A percentile compares a stretch with the other conserved stretches of the same genome.
Evolutionary conservation across 129 eudicot genomes (phyloP).

Genomic region (Pittosporum tobira): DNA sequence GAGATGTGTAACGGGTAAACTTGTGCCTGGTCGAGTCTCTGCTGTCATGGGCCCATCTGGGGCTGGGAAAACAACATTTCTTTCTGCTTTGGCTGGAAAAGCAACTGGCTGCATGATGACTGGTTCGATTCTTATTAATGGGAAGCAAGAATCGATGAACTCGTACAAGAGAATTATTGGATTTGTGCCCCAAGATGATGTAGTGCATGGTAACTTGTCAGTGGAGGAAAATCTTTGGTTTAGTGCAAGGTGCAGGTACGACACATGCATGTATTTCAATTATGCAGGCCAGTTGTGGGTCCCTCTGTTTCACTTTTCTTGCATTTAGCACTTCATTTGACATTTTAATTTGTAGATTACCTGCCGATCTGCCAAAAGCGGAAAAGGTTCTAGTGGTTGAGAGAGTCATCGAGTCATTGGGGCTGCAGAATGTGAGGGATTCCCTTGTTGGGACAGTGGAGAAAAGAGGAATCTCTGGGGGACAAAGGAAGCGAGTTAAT

Average conservation of each 20-base stretch:
- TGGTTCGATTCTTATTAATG: constrained; percentile 76
- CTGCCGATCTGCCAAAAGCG: constrained; percentile 55
- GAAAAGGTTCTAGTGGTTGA: constrained; percentile 87
- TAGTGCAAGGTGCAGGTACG: constrained; percentile 90
- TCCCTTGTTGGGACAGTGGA: constrained; percentile 95
- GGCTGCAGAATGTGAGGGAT: constrained; percentile 65
- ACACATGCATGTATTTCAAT: background rate
- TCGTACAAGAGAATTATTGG: constrained; percentile 88
- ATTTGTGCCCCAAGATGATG: constrained; percentile 95
- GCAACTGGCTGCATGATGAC: constrained; percentile 68
- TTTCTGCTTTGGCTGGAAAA: constrained; percentile 86
- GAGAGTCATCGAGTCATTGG: constrained; percentile 81
- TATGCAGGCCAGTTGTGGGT: constrained; percentile 1
- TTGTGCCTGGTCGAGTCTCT: constrained; percentile 78
- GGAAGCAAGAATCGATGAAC: constrained; percentile 52
- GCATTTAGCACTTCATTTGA: no score
- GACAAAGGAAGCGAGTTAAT: constrained; percentile 88
- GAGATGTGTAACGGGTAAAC: constrained; percentile 74
- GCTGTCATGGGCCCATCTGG: constrained; percentile 99
- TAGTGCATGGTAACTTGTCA: constrained; percentile 90
- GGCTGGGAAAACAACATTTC: constrained; percentile 94
- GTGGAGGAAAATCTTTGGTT: constrained; percentile 98
- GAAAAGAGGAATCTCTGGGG: constrained; percentile 96
- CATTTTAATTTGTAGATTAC: constrained; percentile 55
- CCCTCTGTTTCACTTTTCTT: background rate